Percentiles rank a stretch among this genome's conserved stretches.
Conservation (phyloP, 148 eudicot genomes). For the Suaeda aralocaspica region DNA sequence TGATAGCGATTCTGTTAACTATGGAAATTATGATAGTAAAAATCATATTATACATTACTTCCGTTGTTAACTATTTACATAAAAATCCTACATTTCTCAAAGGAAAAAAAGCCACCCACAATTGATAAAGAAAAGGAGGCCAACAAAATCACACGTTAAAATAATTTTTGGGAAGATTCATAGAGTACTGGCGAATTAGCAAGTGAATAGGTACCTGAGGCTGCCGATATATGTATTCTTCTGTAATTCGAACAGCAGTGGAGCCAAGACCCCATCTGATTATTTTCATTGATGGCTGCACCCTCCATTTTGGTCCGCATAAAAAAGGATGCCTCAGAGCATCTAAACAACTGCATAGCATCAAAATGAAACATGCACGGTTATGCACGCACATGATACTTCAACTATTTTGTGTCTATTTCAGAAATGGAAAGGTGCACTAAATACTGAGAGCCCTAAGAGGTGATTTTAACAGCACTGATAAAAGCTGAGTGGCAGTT, state of each 20-base stretch:
- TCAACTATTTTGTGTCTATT: neutral
- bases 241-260: slow-evolving; percentile 85
- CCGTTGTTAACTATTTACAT: no score
- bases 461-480: no score
- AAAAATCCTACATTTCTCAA: no score
- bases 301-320: slow-evolving; percentile 94
- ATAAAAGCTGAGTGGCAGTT: no score
- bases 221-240: slow-evolving; percentile 80
- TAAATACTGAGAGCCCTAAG: no score
- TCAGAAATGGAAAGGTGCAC: no score
- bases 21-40: no score
- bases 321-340: slow-evolving; percentile 93
- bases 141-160: neutral
- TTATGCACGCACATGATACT: neutral
- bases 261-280: slow-evolving; percentile 98
- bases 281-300: slow-evolving; percentile 77
- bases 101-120: no score
- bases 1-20: no score
- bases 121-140: no score
- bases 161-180: no score
- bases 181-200: neutral
- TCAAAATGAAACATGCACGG: neutral
- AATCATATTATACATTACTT: no score
- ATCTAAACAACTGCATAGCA: slow-evolving; percentile 70
- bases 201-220: slow-evolving; percentile 55